phyloP scores from a whole-genome alignment of 2,329 filamentous ascomycete genomes.

The Fonsecaea monophora region DNA sequence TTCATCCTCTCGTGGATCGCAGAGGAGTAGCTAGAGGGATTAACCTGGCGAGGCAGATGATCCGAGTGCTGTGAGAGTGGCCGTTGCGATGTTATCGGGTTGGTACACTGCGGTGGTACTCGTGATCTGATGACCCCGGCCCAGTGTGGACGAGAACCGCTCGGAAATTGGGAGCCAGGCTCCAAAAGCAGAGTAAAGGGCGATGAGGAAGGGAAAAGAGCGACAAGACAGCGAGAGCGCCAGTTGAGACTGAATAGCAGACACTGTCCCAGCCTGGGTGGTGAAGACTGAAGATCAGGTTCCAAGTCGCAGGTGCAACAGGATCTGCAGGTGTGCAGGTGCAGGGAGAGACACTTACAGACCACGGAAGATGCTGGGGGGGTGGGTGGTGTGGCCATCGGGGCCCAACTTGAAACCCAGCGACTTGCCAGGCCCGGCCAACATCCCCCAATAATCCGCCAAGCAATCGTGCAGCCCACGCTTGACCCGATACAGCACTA shows the following conservation, averaged over 20 bases:
- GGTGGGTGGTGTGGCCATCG: not conserved
- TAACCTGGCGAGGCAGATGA: conserved; percentile 4
- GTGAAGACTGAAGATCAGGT: conserved; percentile 11
- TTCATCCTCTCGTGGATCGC: conserved; percentile 6
- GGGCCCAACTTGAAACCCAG: conserved; percentile 10
- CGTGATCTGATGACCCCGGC: conserved; percentile 16
- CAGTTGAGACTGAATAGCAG: conserved; percentile 10
- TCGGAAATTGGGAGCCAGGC: conserved; percentile 13
- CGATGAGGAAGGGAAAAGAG: conserved; percentile 14
- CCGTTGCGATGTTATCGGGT: conserved; percentile 24
- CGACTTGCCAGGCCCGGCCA: not conserved
- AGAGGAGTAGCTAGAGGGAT: not conserved
- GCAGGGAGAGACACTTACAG: conserved; percentile 52
- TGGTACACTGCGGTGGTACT: conserved; percentile 10
- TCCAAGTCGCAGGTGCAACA: conserved; percentile 17
- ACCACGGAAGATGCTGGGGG: conserved; percentile 44
- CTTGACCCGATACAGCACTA: conserved; percentile 12
- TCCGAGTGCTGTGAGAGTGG: conserved; percentile 1
- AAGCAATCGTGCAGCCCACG: not conserved
- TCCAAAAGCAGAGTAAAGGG: not conserved
- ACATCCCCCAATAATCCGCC: conserved; percentile 6
- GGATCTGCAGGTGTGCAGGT: conserved; percentile 25
- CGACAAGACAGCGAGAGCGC: conserved; percentile 13
- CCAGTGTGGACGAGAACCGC: conserved; percentile 1
- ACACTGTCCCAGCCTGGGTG: not conserved